Conservation (phyloP, 2,329 filamentous ascomycete genomes). For the Colletotrichum sp. region DNA sequence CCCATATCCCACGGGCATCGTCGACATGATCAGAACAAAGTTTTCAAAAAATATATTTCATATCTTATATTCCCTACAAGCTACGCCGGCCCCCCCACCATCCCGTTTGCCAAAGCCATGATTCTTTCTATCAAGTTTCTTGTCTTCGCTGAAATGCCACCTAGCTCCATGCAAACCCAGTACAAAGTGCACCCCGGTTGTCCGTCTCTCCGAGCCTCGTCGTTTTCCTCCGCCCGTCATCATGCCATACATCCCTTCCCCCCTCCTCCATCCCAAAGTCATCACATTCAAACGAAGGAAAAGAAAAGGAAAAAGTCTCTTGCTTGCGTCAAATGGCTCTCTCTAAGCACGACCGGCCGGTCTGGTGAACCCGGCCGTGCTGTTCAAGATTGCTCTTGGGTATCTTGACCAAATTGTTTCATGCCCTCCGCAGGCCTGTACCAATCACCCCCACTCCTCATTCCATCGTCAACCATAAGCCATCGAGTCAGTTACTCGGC, state of each 20-base stretch:
- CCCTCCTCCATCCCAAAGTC: background rate
- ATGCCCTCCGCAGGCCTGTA: background rate
- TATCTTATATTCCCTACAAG: background rate
- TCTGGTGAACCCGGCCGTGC: background rate
- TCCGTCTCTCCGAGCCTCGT: background rate
- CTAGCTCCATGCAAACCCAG: background rate
- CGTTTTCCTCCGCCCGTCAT: background rate
- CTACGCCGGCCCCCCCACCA: background rate
- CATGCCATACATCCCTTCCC: background rate
- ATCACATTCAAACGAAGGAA: background rate
- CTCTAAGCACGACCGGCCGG: slow-evolving; percentile 10
- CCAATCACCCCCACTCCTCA: background rate
- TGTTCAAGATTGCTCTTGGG: slow-evolving; percentile 20
- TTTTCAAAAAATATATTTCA: background rate
- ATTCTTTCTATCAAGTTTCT: background rate
- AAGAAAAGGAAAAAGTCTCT: background rate
- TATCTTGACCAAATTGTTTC: slow-evolving; percentile 21
- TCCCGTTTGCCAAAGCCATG: background rate
- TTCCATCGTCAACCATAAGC: slow-evolving; percentile 3
- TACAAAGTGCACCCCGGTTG: background rate
- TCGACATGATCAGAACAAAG: background rate
- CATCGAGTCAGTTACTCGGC: slow-evolving; percentile 6
- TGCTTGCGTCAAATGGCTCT: slow-evolving; percentile 17
- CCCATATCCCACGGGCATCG: background rate
- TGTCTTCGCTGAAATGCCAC: background rate